Base-by-base conservation (phyloP, 495 filamentous ascomycete species). In the Trichocladium antarcticum region DNA sequence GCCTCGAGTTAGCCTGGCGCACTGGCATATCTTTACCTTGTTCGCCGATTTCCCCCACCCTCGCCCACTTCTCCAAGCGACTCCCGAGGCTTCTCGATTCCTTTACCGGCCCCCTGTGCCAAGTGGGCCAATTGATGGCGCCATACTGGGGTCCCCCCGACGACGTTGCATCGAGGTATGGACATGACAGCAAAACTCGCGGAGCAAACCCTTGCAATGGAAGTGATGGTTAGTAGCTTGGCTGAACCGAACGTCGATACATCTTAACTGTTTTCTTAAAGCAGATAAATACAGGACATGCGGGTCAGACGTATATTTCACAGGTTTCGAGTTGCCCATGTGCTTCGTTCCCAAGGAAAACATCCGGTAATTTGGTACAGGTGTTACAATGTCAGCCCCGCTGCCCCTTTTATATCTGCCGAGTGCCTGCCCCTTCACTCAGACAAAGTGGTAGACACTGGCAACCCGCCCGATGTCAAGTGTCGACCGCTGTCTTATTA, bases 141-240 rank as follows among this genome's bases (percentile, higher is more conserved):
- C 53, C 47, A 55, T 55, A 8, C 24, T 14, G 12, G 39, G 37
- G 40, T 9, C 16, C 8, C 38, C 44, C 40, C 49, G 45, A 12
- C 44, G 49, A 45, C 14, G 49, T 56, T 49, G 19, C 53, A 51
- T 45, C 32, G 19, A 48, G 53, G 51, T 48, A 56, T 51, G 39
- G 31, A 49, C 53, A 56, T 52, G 49, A 40, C 34, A n/a, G n/a
- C n/a, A n/a, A n/a, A 38, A 21, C 9, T 38, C 21, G 37, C 37
- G 17, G 17, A 38, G 17, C 16, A 21, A 21, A 20, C 10, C 37
- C 17, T 38, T 16, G 37, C 20, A 38, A 21, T 17, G 21, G 19
- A 38, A 21, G 3, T 3, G 7, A 2, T 32, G 31, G 31, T 32
- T 32, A 10, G 31, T 10, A 3, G 16, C 16, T 21, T 38, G 17